Conservation (phyloP, 345 rosid genomes). For the Eucalyptus regnans region DNA sequence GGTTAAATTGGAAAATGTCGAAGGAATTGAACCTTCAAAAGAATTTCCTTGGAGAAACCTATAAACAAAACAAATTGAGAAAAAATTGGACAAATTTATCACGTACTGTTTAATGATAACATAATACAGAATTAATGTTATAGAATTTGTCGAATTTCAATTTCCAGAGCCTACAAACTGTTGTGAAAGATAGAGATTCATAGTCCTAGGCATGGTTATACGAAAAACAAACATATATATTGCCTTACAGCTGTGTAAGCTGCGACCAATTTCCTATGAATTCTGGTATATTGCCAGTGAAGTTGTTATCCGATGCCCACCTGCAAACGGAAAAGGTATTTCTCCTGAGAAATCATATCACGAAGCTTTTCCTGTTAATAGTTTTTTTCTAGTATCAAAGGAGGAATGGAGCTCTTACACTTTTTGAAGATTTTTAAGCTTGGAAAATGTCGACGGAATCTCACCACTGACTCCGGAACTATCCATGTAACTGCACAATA, state of each 20-base stretch:
- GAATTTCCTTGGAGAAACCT: constrained; percentile 17
- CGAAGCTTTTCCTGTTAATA: background rate
- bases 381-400: background rate
- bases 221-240: background rate
- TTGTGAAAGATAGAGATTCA: background rate
- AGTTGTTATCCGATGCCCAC: background rate
- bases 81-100: background rate
- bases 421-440: background rate
- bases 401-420: background rate
- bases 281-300: background rate
- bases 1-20: constrained; percentile 16
- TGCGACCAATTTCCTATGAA: background rate
- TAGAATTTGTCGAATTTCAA: background rate
- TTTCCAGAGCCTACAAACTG: background rate
- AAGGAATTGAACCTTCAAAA: constrained; percentile 34
- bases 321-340: background rate
- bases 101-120: background rate
- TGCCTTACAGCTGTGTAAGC: background rate
- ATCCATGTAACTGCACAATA: background rate
- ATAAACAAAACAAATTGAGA: background rate
- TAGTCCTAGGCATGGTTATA: background rate
- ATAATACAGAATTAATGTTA: background rate
- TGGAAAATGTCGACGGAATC: background rate
- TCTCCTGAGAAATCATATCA: background rate
- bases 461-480: background rate